Percentiles rank a stretch among this genome's conserved stretches.
These are phyloP conservation scores for Alternaria conjuncta DNA, from an alignment of 2,329 filamentous ascomycete genomes.

Conservation along the genomic window DNA sequence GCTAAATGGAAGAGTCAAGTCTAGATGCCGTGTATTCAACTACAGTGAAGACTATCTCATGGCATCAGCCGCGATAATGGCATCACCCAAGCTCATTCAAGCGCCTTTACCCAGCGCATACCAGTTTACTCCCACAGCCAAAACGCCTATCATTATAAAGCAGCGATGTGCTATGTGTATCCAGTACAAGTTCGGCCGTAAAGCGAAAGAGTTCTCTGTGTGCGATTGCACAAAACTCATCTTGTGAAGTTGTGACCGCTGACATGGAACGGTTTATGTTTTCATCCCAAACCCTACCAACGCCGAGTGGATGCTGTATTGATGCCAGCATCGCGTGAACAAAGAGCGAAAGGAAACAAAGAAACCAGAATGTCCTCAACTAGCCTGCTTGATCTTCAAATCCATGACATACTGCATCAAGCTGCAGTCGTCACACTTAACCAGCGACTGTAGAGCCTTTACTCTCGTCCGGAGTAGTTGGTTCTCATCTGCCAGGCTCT, in stretches of 20 bases:
- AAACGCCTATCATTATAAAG: slow-evolving; percentile 21
- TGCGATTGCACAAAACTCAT: not conserved
- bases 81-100: slow-evolving; percentile 14
- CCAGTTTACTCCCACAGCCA: not conserved
- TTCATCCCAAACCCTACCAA: slow-evolving; percentile 13
- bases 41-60: not conserved
- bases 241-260: not conserved
- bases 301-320: slow-evolving; percentile 25
- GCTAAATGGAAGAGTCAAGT: not conserved
- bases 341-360: not conserved
- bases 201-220: not conserved
- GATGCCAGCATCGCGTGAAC: slow-evolving; percentile 18
- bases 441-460: slow-evolving; percentile 52
- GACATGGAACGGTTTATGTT: not conserved
- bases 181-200: not conserved
- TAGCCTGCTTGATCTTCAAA: slow-evolving; percentile 45
- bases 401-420: slow-evolving; percentile 54
- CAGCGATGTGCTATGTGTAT: not conserved
- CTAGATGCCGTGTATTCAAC: not conserved
- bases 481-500: slow-evolving; percentile 49
- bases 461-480: slow-evolving; percentile 48
- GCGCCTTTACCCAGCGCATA: slow-evolving; percentile 13
- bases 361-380: not conserved
- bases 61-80: not conserved
- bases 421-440: slow-evolving; percentile 56